Conservation (phyloP, 2,329 filamentous ascomycete genomes). For the Arthroderma sp. region DNA sequence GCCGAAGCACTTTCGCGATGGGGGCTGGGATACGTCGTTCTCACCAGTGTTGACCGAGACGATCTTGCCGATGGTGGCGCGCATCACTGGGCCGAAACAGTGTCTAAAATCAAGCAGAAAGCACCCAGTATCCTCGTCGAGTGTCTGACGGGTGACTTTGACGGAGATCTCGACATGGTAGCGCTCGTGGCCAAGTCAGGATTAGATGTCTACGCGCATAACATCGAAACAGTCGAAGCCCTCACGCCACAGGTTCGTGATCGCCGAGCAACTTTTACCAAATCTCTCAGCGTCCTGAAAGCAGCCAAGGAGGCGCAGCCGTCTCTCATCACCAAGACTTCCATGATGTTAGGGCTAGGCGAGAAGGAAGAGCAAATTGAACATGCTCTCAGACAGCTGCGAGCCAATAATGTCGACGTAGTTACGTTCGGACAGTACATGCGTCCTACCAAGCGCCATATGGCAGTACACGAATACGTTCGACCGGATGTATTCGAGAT, state of each 20-base stretch:
- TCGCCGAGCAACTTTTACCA: slow-evolving; percentile 74
- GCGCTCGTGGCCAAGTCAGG: slow-evolving; percentile 71
- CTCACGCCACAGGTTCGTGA: slow-evolving; percentile 85
- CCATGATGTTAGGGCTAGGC: slow-evolving; percentile 88
- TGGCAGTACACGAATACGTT: slow-evolving; percentile 92
- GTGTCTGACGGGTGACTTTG: slow-evolving; percentile 61
- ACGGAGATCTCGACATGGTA: slow-evolving; percentile 77
- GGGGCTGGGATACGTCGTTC: slow-evolving; percentile 90
- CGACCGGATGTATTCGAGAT: slow-evolving; percentile 82
- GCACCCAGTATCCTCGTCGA: slow-evolving; percentile 32
- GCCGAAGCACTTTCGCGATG: slow-evolving; percentile 84
- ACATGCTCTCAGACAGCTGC: slow-evolving; percentile 65
- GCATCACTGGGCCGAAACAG: slow-evolving; percentile 81
- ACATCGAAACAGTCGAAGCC: slow-evolving; percentile 86
- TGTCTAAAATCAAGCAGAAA: slow-evolving; percentile 83
- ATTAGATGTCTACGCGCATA: slow-evolving; percentile 92
- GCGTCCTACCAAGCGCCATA: slow-evolving; percentile 94
- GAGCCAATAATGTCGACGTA: slow-evolving; percentile 72
- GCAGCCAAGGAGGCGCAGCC: slow-evolving; percentile 67
- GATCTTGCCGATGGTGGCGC: slow-evolving; percentile 83
- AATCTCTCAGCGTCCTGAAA: slow-evolving; percentile 66
- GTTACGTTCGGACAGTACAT: slow-evolving; percentile 99
- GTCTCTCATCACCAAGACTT: slow-evolving; percentile 92
- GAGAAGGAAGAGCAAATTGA: slow-evolving; percentile 80
- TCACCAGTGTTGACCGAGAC: slow-evolving; percentile 88